Conservation (phyloP, 768 basidiomycete species). For the Sporobolomyces phaffii region DNA sequence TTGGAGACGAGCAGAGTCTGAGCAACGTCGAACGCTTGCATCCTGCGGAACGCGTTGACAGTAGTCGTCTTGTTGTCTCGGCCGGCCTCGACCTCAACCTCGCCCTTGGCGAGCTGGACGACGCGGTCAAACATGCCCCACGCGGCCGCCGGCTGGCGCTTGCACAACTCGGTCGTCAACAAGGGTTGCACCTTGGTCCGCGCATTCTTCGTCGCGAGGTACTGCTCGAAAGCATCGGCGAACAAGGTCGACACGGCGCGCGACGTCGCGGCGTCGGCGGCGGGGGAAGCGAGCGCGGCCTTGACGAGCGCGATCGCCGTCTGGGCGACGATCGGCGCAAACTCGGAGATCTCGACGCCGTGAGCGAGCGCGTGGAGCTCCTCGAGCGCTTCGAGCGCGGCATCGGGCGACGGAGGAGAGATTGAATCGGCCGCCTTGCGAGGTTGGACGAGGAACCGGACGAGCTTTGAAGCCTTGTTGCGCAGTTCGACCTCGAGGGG, state of each 20-base stretch:
- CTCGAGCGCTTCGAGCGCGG: constrained; percentile 33
- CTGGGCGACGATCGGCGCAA: constrained; percentile 27
- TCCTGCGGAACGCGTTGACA: constrained; percentile 69
- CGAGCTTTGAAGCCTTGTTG: constrained; percentile 75
- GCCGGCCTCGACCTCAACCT: too few relatives aligned
- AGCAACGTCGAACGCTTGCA: constrained; percentile 68
- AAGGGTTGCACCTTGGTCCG: constrained; percentile 35
- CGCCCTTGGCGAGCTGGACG: constrained; percentile 50
- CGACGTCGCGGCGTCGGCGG: constrained; percentile 4
- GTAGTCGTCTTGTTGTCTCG: constrained; percentile 49
- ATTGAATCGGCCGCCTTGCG: constrained; percentile 20
- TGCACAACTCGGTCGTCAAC: constrained; percentile 27
- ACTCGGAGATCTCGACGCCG: constrained; percentile 17
- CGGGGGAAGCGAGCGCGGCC: constrained; percentile 21
- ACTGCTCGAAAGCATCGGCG: constrained; percentile 22
- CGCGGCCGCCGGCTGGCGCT: constrained; percentile 18
- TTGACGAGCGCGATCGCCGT: constrained; percentile 34
- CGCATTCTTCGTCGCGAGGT: constrained; percentile 38
- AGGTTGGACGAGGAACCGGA: constrained; percentile 45
- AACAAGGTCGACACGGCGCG: constrained; percentile 10
- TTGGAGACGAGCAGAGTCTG: constrained; percentile 59
- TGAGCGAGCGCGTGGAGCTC: constrained; percentile 30
- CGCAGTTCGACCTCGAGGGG: constrained; percentile 79
- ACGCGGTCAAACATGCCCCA: constrained; percentile 49
- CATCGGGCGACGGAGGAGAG: constrained; percentile 9